A percentile compares a stretch with the other conserved stretches of the same genome.
These are phyloP conservation scores for Candida takata DNA, from an alignment of 805 yeast genomes.

Conservation along the genomic window DNA sequence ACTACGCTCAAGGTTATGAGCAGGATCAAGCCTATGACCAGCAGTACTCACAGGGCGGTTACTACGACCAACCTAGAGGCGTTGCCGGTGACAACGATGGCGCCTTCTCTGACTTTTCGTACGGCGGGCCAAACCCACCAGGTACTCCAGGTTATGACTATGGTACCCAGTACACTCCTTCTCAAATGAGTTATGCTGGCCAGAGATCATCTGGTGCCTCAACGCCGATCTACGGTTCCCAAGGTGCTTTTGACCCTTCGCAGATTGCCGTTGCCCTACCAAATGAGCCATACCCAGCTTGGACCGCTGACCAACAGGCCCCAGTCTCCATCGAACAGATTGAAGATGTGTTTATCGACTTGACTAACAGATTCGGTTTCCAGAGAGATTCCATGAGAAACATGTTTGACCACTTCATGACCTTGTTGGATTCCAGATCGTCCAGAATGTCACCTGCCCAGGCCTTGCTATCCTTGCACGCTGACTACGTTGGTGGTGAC, in stretches of 20 bases:
- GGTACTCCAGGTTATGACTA: conserved; percentile 67
- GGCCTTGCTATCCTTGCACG: conserved; percentile 74
- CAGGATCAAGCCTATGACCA: conserved; percentile 29
- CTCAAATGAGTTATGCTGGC: conserved; percentile 81
- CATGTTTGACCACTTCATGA: conserved; percentile 84
- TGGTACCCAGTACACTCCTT: conserved; percentile 68
- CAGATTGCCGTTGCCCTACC: conserved; percentile 63
- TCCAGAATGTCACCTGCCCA: conserved; percentile 89
- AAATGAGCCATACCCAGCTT: conserved; percentile 96
- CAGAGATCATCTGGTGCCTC: conserved; percentile 89
- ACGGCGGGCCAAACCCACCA: conserved; percentile 40
- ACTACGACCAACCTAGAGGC: conserved; percentile 48
- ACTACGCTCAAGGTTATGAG: conserved; percentile 45
- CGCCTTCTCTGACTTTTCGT: conserved; percentile 61
- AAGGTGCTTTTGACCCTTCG: conserved; percentile 49
- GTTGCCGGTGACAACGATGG: conserved; percentile 45
- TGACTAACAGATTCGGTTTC: conserved; percentile 79
- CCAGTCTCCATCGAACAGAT: conserved; percentile 80
- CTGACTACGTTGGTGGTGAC: conserved; percentile 86
- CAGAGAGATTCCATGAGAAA: conserved; percentile 92
- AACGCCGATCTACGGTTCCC: conserved; percentile 83
- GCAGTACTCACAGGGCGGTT: conserved; percentile 42
- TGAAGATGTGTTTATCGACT: conserved; percentile 79
- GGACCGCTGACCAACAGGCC: conserved; percentile 95
- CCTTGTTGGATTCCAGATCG: conserved; percentile 72